These are phyloP conservation scores for Vaccinium vitisidaea DNA, from an alignment of 148 eudicot genomes.

Conservation along the genomic window DNA sequence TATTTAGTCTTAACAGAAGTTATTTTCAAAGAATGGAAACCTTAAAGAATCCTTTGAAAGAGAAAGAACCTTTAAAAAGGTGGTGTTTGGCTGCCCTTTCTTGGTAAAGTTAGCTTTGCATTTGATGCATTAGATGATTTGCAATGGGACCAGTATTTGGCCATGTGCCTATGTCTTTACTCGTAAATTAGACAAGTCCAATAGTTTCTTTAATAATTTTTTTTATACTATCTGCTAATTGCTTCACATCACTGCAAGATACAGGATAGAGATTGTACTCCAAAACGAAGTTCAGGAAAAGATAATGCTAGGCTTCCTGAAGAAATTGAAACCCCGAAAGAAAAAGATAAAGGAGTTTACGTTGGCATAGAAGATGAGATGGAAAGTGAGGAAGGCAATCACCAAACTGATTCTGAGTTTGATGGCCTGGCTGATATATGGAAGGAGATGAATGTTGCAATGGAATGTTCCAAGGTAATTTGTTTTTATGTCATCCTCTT, in stretches of 20 bases:
- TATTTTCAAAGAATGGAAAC: neutral
- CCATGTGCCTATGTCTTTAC: neutral
- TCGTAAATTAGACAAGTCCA: neutral
- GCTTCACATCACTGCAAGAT: constrained; percentile 13
- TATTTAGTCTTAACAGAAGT: neutral
- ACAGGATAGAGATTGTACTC: constrained; percentile 34
- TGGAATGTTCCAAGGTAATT: constrained; percentile 80
- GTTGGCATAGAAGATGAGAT: constrained; percentile 59
- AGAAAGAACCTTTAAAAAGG: neutral
- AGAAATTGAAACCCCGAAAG: constrained; percentile 6
- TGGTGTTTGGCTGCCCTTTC: neutral
- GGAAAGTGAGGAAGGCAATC: constrained; percentile 32
- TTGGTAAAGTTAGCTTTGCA: neutral
- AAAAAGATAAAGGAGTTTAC: constrained; percentile 54
- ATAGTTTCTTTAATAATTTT: neutral
- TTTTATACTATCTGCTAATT: constrained; percentile 6
- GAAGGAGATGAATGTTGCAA: constrained; percentile 77
- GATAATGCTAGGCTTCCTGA: constrained; percentile 24
- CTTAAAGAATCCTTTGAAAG: neutral
- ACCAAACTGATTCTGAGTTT: constrained; percentile 33
- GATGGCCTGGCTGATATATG: constrained; percentile 79
- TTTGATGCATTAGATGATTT: neutral
- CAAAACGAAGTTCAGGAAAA: constrained; percentile 17
- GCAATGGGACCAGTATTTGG: neutral
- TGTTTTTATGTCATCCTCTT: neutral